Conservation (phyloP, 768 basidiomycete species). For the Collybiopsis luxurians region DNA sequence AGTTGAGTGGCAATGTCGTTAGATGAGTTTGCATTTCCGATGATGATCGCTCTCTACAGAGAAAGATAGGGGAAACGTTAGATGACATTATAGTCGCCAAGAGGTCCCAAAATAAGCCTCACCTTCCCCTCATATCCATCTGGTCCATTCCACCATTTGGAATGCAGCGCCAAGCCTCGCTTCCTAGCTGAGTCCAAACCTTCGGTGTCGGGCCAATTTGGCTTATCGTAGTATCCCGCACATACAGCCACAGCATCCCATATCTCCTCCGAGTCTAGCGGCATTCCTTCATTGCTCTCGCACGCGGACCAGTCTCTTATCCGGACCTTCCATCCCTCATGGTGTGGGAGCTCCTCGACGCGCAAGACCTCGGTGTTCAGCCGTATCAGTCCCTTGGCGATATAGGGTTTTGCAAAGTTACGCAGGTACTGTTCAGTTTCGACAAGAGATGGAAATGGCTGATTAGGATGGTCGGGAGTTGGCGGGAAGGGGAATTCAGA, state of each 20-base stretch:
- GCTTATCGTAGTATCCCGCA: conserved; percentile 38
- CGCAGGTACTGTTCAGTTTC: conserved; percentile 38
- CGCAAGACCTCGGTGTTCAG: conserved; percentile 37
- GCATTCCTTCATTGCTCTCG: conserved; percentile 14
- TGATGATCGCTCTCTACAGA: conserved; percentile 38
- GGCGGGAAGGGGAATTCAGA: conserved; percentile 34
- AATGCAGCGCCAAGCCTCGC: conserved; percentile 35
- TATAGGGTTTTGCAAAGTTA: conserved; percentile 30
- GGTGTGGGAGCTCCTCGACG: conserved; percentile 30
- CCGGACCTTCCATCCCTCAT: conserved; percentile 36
- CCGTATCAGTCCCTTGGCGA: conserved; percentile 26
- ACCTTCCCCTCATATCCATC: conserved; percentile 33
- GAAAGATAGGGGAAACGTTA: not conserved
- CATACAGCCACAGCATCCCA: conserved; percentile 48
- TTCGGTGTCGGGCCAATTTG: conserved; percentile 39
- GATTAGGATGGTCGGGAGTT: conserved; percentile 21
- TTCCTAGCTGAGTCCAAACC: conserved; percentile 35
- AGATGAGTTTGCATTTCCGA: conserved; percentile 51
- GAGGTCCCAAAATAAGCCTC: not conserved
- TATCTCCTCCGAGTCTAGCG: conserved; percentile 27
- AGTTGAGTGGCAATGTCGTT: conserved; percentile 53
- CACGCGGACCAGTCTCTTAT: conserved; percentile 30
- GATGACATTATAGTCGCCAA: not conserved
- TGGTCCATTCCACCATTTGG: conserved; percentile 41
- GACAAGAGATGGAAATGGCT: conserved; percentile 37